These are phyloP conservation scores for Scytalidium sp. DNA, from an alignment of 2,329 filamentous ascomycete genomes.

Conservation along the genomic window DNA sequence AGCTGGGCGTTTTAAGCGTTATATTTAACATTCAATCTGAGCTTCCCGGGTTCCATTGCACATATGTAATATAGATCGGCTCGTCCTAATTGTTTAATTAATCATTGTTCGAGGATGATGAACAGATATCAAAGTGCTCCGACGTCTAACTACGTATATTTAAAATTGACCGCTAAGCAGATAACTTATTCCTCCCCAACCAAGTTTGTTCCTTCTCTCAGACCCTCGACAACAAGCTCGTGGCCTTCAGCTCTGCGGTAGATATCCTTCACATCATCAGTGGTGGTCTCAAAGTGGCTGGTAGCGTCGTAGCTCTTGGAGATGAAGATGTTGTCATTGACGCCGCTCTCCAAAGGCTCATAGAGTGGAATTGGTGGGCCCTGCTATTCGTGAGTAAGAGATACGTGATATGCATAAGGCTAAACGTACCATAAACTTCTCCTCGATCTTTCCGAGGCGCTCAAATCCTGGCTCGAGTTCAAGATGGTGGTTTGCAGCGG, in stretches of 20 bases:
- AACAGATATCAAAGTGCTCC: not conserved
- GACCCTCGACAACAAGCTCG: constrained; percentile 82
- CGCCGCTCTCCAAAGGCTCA: constrained; percentile 80
- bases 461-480: constrained; percentile 92
- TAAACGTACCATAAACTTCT: constrained; percentile 86
- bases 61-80: not conserved
- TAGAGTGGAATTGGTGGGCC: constrained; percentile 88
- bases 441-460: constrained; percentile 87
- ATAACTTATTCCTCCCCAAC: constrained; percentile 61
- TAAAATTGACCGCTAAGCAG: not conserved
- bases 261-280: constrained; percentile 92
- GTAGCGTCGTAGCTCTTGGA: constrained; percentile 98
- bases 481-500: constrained; percentile 86
- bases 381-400: constrained; percentile 30
- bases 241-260: constrained; percentile 81
- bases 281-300: constrained; percentile 91
- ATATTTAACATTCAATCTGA: too few relatives aligned
- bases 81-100: not conserved
- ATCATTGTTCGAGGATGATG: not conserved
- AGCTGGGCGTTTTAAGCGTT: too few relatives aligned
- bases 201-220: constrained; percentile 73
- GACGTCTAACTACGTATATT: not conserved
- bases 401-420: not conserved
- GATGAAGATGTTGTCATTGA: constrained; percentile 89
- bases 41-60: too few relatives aligned